Evolutionary conservation across 2,329 filamentous ascomycete species (phyloP), one percentile per base, ranked within the genome.

Genomic region (Microdochium nivale): DNA sequence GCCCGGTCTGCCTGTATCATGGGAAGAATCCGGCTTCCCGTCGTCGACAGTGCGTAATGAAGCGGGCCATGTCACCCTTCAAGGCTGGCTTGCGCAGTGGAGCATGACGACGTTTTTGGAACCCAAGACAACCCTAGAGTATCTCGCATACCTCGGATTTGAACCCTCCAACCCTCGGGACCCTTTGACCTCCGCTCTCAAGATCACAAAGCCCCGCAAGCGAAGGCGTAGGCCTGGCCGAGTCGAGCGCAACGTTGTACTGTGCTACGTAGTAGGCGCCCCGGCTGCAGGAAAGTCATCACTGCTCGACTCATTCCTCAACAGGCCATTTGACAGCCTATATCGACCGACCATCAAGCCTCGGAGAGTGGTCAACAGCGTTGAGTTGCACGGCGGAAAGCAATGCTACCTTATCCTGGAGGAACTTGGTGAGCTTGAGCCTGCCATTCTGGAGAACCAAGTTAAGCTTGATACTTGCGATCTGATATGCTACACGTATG

Each of bases 41-140:
- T 90, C 88, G 1, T 95, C 90, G 24, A 96, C 94, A 0, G 92
- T 97, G 19, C 86, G 90, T 43, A 97, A 96, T 64, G 94, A 99
- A 69, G 90, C 89, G 9, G 94, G 94, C 0, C 83, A 97, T 65
- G 91, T 99, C 55, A 99, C 94, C 1, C 76, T 99, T 3, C 94
- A 99, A 67, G 94, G 94, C 2, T 99, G 94, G 94, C 80, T 99
- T 35, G 94, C 94, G 3, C 94, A 99, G 62, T 99, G 94, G 94
- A 96, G 91, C 66, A 99, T 99, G 94, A 99, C 94, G 0, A 99
- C 94, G 0, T 99, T 97, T 62, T 83, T 95, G 54, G 91, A 95
- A 52, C 92, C 94, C 13, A 95, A 94, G 65, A 96, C 90, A 0
- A 97, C 94, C 0, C 78, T 99, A 3, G 91, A 95, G 60, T 99